phyloP scores from a whole-genome alignment of 129 eudicot species.

The Lactuca sativa region DNA sequence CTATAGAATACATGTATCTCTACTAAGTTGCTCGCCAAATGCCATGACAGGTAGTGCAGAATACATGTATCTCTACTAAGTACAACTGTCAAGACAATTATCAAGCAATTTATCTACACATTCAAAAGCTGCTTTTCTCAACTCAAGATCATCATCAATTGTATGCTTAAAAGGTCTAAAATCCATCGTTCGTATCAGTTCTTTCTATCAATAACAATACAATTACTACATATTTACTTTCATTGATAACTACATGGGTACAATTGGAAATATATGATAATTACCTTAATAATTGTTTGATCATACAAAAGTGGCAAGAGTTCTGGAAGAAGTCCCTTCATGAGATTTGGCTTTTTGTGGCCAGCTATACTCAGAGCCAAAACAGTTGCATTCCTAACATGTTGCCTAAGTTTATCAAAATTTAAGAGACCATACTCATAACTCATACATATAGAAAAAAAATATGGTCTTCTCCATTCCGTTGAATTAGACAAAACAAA shows the following conservation, averaged over 20 bases:
- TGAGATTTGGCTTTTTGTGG: constrained; percentile 92
- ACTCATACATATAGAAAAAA: too few relatives aligned
- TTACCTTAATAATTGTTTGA: constrained; percentile 92
- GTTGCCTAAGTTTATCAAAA: constrained; percentile 49
- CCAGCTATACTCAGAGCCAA: constrained; percentile 97
- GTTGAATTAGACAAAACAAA: too few relatives aligned
- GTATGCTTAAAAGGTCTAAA: constrained; percentile 99
- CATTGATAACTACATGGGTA: neutral
- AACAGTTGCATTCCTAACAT: constrained; percentile 98
- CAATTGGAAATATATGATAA: neutral
- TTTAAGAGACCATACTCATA: neutral
- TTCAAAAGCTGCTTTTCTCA: constrained; percentile 99
- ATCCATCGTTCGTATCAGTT: constrained; percentile 92
- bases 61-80: neutral
- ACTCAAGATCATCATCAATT: constrained; percentile 95
- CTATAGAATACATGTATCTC: constrained; percentile 49
- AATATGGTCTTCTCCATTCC: too few relatives aligned
- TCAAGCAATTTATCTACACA: constrained; percentile 95
- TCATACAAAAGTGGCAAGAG: constrained; percentile 91
- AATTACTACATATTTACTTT: too few relatives aligned
- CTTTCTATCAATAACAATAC: constrained; percentile 63
- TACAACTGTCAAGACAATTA: constrained; percentile 92
- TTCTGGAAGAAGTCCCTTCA: constrained; percentile 87
- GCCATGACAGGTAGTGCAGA: constrained; percentile 58
- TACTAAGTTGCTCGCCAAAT: constrained; percentile 55